A percentile compares a stretch with the other conserved stretches of the same genome.
Evolutionary conservation across 202 grass and related monocot genomes (phyloP).

Genomic region (Tripidium arundinaceum): DNA sequence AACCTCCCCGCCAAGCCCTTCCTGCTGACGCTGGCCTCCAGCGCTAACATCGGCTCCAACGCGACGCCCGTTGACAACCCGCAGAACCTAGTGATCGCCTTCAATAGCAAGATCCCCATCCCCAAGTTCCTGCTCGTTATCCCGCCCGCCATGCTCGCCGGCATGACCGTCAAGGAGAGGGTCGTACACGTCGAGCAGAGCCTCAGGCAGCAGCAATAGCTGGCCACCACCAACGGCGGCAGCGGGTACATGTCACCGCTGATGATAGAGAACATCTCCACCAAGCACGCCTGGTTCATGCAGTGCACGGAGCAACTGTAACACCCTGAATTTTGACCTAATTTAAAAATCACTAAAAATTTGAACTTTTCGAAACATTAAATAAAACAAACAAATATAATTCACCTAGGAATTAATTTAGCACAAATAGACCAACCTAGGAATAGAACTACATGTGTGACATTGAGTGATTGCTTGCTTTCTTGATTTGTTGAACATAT

Average conservation of each 20-base stretch:
- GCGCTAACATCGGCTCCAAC: slow-evolving; percentile 88
- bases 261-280: slow-evolving; percentile 46
- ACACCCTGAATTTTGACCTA: too few species aligned
- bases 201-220: slow-evolving; percentile 29
- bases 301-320: slow-evolving; percentile 65
- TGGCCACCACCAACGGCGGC: too few species aligned
- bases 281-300: slow-evolving; percentile 69
- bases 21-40: slow-evolving; percentile 76
- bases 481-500: too few species aligned
- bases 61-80: slow-evolving; percentile 94
- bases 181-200: too few species aligned
- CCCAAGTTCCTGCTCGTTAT: slow-evolving; percentile 65
- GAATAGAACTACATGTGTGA: too few species aligned
- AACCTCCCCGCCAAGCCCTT: slow-evolving; percentile 87
- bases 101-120: slow-evolving; percentile 81
- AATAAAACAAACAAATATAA: too few species aligned
- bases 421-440: too few species aligned
- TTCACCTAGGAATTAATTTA: too few species aligned
- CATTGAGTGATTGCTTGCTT: too few species aligned
- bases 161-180: slow-evolving; percentile 73
- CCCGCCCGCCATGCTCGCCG: slow-evolving; percentile 70
- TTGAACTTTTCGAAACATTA: too few species aligned
- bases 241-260: background rate
- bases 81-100: slow-evolving; percentile 89
- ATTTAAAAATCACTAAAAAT: too few species aligned